Evolutionary conservation across 1,139 yeast genomes (phyloP), one percentile per base, ranked within the genome.

Genomic region (Candida pseudocylindracea): DNA sequence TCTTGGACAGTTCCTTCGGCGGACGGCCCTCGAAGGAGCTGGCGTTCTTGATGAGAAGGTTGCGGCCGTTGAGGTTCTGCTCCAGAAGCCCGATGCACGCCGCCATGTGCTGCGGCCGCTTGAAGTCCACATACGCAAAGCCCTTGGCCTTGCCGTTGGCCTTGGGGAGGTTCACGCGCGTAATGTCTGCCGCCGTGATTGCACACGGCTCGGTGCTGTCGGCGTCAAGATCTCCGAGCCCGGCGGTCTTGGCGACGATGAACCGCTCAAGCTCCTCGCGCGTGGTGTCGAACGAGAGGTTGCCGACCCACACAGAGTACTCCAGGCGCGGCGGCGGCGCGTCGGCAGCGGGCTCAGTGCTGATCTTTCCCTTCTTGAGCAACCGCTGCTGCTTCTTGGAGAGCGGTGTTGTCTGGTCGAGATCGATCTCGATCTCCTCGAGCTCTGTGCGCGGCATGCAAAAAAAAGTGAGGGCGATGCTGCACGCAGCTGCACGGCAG

Each of bases 301-400:
- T 91, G 32, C 98, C 98, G 31, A 88, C 67, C 98, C 98, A 88
- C 24, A 83, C 91, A 31, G 92, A 93, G 44, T 57, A 70, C 35
- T 63, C 66, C 2, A 74, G 62, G 41, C 61, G 63, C 42, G 49
- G 55, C 34, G 45, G 43, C 37, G 40, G 45, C 37, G 40, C 40
- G 32, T 45, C 46, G 29, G 47, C 48, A 28, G 48, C 56, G 7
- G 60, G 57, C 29, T 65, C 72, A 32, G 68, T 43, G 34, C 74
- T 66, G 35, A 72, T 55, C 46, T 76, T 75, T 29, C 88, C 88
- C 47, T 76, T 76, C 51, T 91, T 85, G 43, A 79, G 56, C 42
- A 75, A 58, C 56, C 98, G 78, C 45, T 75, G 74, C 53, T 88
- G 94, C 48, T 88, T 88, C 53, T 80, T 83, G 12, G 95, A 83